Evolutionary conservation across 805 yeast genomes (phyloP), one percentile per base, ranked within the genome.

Genomic region (Kuraishia borneana): DNA sequence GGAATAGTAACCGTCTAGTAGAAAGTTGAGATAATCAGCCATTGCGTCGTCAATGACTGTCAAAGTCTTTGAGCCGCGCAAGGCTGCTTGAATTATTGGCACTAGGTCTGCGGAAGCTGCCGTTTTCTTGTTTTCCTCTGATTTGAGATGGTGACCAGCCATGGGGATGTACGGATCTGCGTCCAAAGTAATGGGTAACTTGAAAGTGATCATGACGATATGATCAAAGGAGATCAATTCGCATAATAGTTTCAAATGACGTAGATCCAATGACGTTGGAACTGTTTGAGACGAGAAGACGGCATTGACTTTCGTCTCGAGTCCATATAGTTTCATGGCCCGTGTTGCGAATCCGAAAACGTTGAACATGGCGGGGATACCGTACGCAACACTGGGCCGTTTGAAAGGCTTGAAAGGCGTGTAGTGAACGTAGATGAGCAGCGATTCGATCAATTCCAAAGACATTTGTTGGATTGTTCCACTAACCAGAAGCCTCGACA

Each of bases 401-500:
- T 18, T 27, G 7, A 19, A 14, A 3, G 30, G 14, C 12, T 36
- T 23, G 18, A 41, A 31, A 2, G 45, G 43, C 34, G 37, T 36
- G 43, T 43, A 40, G 32, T 42, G 45, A 16, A 42, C 43, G 31
- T 42, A 42, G 1, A 42, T 28, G 18, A 38, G 45, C 8, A 42
- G 30, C 2, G 45, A 36, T 16, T 42, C 45, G 6, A 42, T 25
- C 16, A 35, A 27, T 19, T 42, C 45, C 6, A 42, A 34, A 3
- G 43, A 38, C n/a, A 40, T 35, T 17, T 33, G 31, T 10, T 32
- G 38, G 5, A 39, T 32, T 16, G 34, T 36, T 14, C 39, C 41
- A 17, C 35, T 36, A 10, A 40, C 17, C 10, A 42, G 26, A 8
- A 39, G 36, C 21, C 30, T 38, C 2, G 39, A 28, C 5, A 42